phyloP scores from a whole-genome alignment of 495 filamentous ascomycete genomes.

The Podospora comata region DNA sequence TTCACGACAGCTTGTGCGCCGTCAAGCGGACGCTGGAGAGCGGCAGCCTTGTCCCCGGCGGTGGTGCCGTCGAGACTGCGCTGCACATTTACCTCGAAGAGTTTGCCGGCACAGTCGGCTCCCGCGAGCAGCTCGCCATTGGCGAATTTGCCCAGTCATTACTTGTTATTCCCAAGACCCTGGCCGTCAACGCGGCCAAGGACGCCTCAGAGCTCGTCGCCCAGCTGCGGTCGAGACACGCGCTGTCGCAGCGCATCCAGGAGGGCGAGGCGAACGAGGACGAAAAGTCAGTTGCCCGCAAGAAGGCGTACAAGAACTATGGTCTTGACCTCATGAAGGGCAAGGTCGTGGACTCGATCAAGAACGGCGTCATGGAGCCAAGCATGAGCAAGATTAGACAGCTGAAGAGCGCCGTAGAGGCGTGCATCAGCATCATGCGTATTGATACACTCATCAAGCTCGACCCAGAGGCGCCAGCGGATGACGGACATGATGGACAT shows the following conservation, averaged over 20 bases:
- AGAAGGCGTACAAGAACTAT: slow-evolving; percentile 98
- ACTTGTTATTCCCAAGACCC: slow-evolving; percentile 91
- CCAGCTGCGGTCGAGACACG: slow-evolving; percentile 91
- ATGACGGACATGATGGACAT: slow-evolving; percentile 65
- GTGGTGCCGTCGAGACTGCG: slow-evolving; percentile 96
- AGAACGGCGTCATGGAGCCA: slow-evolving; percentile 92
- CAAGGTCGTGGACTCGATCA: slow-evolving; percentile 87
- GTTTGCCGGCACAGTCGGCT: slow-evolving; percentile 97
- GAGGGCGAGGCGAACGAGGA: slow-evolving; percentile 79
- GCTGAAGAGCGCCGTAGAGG: slow-evolving; percentile 97
- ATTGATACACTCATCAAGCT: slow-evolving; percentile 99
- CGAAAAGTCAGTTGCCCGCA: slow-evolving; percentile 81
- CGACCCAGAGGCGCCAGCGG: slow-evolving; percentile 79
- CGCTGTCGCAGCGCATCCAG: slow-evolving; percentile 84
- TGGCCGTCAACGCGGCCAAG: slow-evolving; percentile 96
- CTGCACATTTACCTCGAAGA: slow-evolving; percentile 99
- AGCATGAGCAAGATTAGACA: slow-evolving; percentile 98
- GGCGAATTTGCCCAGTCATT: slow-evolving; percentile 95
- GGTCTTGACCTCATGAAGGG: slow-evolving; percentile 88
- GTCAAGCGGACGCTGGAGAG: slow-evolving; percentile 97
- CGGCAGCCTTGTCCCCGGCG: slow-evolving; percentile 93
- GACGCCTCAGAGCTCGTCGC: slow-evolving; percentile 93
- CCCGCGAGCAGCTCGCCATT: slow-evolving; percentile 95
- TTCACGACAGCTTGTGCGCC: slow-evolving; percentile 94
- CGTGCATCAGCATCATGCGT: slow-evolving; percentile 98